Evolutionary conservation across 441 rosid genomes (phyloP).

Genomic region (Bruguiera hainesii): DNA sequence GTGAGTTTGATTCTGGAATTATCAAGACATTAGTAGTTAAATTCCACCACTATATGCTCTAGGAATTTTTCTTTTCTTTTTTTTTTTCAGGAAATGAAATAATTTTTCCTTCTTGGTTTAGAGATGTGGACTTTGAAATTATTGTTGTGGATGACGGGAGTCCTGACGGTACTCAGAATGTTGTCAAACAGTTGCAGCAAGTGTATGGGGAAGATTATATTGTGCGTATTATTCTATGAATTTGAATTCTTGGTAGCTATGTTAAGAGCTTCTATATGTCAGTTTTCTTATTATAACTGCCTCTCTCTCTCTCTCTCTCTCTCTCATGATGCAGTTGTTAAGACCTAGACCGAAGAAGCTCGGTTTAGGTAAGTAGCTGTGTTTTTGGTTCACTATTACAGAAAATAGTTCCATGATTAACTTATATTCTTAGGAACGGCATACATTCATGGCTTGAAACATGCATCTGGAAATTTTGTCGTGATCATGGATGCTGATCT

Average conservation of each 20-base stretch:
- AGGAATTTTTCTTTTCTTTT: neutral
- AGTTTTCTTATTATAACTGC: slow-evolving; percentile 4
- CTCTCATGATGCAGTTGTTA: slow-evolving; percentile 52
- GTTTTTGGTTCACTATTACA: neutral
- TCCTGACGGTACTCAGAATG: slow-evolving; percentile 94
- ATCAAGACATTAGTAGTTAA: too few relatives aligned
- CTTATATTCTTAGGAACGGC: slow-evolving; percentile 71
- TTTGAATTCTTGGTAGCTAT: slow-evolving; percentile 1
- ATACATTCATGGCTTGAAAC: slow-evolving; percentile 83
- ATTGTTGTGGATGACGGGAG: slow-evolving; percentile 98
- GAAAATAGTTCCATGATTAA: slow-evolving; percentile 13
- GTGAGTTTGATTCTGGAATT: too few relatives aligned
- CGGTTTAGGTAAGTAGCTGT: slow-evolving; percentile 59
- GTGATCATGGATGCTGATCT: slow-evolving; percentile 99
- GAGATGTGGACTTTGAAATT: slow-evolving; percentile 84
- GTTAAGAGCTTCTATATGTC: neutral
- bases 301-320: slow-evolving; percentile 1
- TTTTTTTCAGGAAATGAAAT: neutral
- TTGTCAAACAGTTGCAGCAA: slow-evolving; percentile 75
- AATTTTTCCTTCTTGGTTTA: slow-evolving; percentile 17
- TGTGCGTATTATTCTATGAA: slow-evolving; percentile 37
- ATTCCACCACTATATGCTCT: too few relatives aligned
- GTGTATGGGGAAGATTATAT: slow-evolving; percentile 81
- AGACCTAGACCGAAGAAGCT: slow-evolving; percentile 92
- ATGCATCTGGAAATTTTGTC: slow-evolving; percentile 87